Evolutionary conservation across 2,329 filamentous ascomycete genomes (phyloP).

Genomic region (Epichloe sp.): DNA sequence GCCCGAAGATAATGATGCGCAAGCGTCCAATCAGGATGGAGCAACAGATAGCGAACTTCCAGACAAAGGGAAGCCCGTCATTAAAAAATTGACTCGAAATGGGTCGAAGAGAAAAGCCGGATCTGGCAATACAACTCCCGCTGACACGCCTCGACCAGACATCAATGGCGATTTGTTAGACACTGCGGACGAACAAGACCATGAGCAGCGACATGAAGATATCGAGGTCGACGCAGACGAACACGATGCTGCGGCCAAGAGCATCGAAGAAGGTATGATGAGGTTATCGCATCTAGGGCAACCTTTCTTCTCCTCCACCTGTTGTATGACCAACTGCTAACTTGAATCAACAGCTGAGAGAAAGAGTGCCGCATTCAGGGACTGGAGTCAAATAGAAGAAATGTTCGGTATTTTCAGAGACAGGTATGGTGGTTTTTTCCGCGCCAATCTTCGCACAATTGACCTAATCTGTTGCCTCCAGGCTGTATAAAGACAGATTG

Average conservation of each 20-base stretch:
- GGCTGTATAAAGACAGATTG: slow-evolving; percentile 79
- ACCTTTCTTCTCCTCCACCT: neutral
- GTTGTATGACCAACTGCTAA: slow-evolving; percentile 9
- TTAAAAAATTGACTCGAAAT: slow-evolving; percentile 29
- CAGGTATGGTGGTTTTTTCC: slow-evolving; percentile 36
- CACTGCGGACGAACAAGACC: slow-evolving; percentile 26
- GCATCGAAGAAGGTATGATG: slow-evolving; percentile 54
- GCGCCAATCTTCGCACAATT: neutral
- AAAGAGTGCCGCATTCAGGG: slow-evolving; percentile 68
- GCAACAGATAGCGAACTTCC: slow-evolving; percentile 15
- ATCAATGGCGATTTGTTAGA: slow-evolving; percentile 20
- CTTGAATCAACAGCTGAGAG: slow-evolving; percentile 45
- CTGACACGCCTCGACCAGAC: slow-evolving; percentile 14
- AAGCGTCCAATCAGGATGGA: slow-evolving; percentile 14
- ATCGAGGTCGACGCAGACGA: slow-evolving; percentile 36
- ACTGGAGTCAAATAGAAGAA: slow-evolving; percentile 68
- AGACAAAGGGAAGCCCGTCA: slow-evolving; percentile 20
- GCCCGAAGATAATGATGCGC: slow-evolving; percentile 32
- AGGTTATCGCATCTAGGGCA: slow-evolving; percentile 2
- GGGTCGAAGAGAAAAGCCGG: slow-evolving; percentile 25
- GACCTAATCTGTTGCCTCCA: slow-evolving; percentile 20
- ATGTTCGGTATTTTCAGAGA: slow-evolving; percentile 81
- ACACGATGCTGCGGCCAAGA: slow-evolving; percentile 42
- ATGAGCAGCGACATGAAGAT: slow-evolving; percentile 36
- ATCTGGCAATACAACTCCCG: slow-evolving; percentile 1